phyloP scores from a whole-genome alignment of 2,329 filamentous ascomycete species.

The Aspergillus versicolor region DNA sequence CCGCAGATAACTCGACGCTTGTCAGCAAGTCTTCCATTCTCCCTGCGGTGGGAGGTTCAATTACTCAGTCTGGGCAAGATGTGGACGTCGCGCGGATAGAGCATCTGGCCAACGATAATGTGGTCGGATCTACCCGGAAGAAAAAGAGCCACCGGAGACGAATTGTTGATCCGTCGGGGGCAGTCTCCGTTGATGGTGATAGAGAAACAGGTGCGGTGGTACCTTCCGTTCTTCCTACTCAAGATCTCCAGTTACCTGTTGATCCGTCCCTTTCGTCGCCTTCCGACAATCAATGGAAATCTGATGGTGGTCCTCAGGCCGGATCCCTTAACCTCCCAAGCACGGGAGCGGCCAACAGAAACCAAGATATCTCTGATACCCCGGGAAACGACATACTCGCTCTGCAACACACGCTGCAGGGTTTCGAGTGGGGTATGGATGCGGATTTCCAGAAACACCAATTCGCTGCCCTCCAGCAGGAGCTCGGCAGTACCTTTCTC shows the following conservation, averaged over 20 bases:
- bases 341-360: constrained; percentile 19
- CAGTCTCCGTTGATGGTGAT: constrained; percentile 34
- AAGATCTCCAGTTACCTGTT: constrained; percentile 30
- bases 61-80: constrained; percentile 5
- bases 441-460: constrained; percentile 83
- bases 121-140: constrained; percentile 37
- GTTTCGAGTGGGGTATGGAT: constrained; percentile 46
- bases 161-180: constrained; percentile 58
- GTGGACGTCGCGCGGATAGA: constrained; percentile 16
- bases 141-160: constrained; percentile 55
- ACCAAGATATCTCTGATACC: constrained; percentile 17
- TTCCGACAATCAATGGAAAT: constrained; percentile 30
- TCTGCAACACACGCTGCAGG: constrained; percentile 24
- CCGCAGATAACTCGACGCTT: constrained; percentile 62
- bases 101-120: constrained; percentile 24
- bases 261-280: constrained; percentile 25
- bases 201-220: constrained; percentile 27
- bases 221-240: constrained; percentile 29
- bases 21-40: constrained; percentile 62
- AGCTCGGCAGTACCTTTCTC: constrained; percentile 84
- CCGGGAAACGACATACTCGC: constrained; percentile 18
- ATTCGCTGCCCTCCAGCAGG: constrained; percentile 79
- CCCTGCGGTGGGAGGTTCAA: constrained; percentile 15
- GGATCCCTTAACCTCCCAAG: constrained; percentile 25
- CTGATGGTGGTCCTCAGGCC: constrained; percentile 31